Percentiles rank a stretch among this genome's conserved stretches.
These are phyloP conservation scores for Phylloporus sp. DNA, from an alignment of 768 basidiomycete genomes.

Conservation along the genomic window DNA sequence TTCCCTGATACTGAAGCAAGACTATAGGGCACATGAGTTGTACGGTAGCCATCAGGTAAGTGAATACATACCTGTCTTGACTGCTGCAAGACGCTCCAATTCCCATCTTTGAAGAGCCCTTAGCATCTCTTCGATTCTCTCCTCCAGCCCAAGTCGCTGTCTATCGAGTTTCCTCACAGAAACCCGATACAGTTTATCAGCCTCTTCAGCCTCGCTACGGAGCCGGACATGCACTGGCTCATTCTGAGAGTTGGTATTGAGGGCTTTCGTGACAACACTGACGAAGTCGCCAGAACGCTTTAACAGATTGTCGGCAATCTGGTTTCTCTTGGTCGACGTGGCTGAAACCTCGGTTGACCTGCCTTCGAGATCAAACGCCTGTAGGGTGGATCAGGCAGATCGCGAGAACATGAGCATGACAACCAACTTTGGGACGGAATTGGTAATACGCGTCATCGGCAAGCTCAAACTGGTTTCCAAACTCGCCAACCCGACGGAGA, in stretches of 20 bases:
- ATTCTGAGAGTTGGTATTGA: conserved; percentile 41
- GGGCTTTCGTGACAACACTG: conserved; percentile 67
- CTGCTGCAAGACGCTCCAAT: conserved; percentile 70
- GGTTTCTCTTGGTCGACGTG: conserved; percentile 26
- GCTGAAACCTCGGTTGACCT: conserved; percentile 22
- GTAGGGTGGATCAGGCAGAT: conserved; percentile 17
- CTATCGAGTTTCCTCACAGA: conserved; percentile 80
- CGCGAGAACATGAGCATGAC: conserved; percentile 8
- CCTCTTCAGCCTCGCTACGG: conserved; percentile 73
- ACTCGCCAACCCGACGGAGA: conserved; percentile 71
- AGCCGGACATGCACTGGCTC: conserved; percentile 70
- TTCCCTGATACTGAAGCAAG: conserved; percentile 82
- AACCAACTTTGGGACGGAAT: conserved; percentile 69
- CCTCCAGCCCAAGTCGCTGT: conserved; percentile 81
- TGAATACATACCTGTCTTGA: conserved; percentile 65
- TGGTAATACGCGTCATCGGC: conserved; percentile 80
- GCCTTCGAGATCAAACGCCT: conserved; percentile 30
- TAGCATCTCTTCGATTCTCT: conserved; percentile 77
- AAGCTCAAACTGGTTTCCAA: conserved; percentile 76
- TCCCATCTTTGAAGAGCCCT: conserved; percentile 84
- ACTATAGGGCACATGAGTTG: conserved; percentile 38
- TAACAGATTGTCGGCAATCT: conserved; percentile 51
- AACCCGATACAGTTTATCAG: conserved; percentile 74
- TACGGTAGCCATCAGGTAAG: neutral
- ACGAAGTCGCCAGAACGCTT: conserved; percentile 68